Base-by-base conservation (phyloP, 352 stramenopile species). In the Globisporangium recalcitrans region DNA sequence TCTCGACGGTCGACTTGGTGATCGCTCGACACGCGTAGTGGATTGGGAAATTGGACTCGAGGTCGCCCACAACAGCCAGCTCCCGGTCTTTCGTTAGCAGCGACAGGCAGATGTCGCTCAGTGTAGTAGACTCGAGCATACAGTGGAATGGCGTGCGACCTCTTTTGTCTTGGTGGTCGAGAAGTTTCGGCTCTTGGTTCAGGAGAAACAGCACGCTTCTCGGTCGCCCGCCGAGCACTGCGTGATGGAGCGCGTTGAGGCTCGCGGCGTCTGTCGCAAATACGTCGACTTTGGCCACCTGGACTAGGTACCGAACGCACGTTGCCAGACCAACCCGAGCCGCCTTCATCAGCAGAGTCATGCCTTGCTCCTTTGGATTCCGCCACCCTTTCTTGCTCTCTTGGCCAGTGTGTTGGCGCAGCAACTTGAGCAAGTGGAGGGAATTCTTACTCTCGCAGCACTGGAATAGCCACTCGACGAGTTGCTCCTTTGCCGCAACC, bases 371-470 rank as follows among this genome's bases (percentile, higher is more conserved):
- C 34, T 68, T 65, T 3, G 48, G n/a, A 44, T 76, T 67, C 52
- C 69, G 73, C 74, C 74, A 86, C 52, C 71, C 69, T 10, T 42
- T 31, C 21, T 59, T 48, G n/a, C 22, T 60, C 31, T 61, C 69
- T 36, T 61, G 53, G 2, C 29, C 27, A 19, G 55, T 60, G 9
- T 76, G 70, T 10, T 71, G 66, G 42, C 62, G 21, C 19, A 91
- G 52, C 46, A 91, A 57, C 21, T 79, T 67, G 38, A 87, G 73
- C 3, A 91, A 38, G 14, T 87, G 75, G 9, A 66, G 67, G 5
- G 67, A 58, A 52, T 91, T 88, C 52, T 72, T 74, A 52, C 71
- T 87, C 29, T 83, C 70, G 31, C 80, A 91, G 57, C 82, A 90
- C 49, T 87, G 75, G 27, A 87, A 88, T 31, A 91, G 49, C 82